These are phyloP conservation scores for Vachellia collinsii DNA, from an alignment of 306 rosid species.

Conservation along the genomic window DNA sequence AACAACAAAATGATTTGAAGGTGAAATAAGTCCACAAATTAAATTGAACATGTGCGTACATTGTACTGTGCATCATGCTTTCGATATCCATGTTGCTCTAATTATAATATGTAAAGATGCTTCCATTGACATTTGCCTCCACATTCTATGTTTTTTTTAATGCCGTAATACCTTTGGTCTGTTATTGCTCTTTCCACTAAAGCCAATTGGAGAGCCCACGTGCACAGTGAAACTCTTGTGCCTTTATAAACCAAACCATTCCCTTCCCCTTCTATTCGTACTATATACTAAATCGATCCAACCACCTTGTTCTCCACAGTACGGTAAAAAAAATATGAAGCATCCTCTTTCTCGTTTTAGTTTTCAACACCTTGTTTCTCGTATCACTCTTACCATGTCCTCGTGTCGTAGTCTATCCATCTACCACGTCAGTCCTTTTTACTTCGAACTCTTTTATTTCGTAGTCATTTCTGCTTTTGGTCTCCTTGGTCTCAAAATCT, in stretches of 20 bases:
- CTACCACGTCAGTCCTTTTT: slow-evolving; percentile 8
- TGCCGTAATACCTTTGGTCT: not conserved
- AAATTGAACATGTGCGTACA: not conserved
- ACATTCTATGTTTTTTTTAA: not conserved
- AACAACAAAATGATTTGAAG: not conserved
- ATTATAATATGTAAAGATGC: not conserved
- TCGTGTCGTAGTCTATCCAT: not conserved
- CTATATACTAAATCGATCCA: not conserved
- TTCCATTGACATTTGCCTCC: not conserved
- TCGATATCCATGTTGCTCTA: not conserved
- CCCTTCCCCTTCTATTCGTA: not conserved
- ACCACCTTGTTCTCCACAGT: not conserved
- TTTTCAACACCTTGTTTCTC: not conserved
- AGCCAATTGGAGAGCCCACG: not conserved
- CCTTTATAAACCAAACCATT: not conserved
- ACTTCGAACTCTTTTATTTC: slow-evolving; percentile 48
- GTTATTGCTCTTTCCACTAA: not conserved
- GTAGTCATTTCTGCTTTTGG: slow-evolving; percentile 51
- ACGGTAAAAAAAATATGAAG: not conserved
- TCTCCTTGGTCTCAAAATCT: slow-evolving; percentile 49
- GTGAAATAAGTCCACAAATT: not conserved
- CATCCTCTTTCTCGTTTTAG: not conserved
- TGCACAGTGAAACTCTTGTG: not conserved
- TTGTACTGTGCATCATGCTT: not conserved
- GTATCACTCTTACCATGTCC: not conserved